Base-by-base conservation (phyloP, 1,284 basidiomycete species). In the Puccinia polysora region DNA sequence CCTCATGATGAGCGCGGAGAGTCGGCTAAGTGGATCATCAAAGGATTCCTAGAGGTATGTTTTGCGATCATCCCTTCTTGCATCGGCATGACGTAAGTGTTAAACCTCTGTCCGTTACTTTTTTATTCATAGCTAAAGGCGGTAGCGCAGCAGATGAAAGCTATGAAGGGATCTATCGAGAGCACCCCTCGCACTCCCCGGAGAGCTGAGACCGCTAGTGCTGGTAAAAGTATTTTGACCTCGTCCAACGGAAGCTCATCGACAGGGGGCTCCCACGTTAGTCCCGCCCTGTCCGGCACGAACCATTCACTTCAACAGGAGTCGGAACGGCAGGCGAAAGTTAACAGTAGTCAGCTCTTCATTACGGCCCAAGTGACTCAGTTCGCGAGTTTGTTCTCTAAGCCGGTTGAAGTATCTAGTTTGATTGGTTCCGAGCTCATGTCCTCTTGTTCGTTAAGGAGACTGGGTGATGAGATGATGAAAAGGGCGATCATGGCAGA, bases 1-100 rank as follows among this genome's bases (percentile, higher is more conserved):
- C 34, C 28, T 40, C 38, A 23, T n/a, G 52, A 56, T 30, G 64
- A 43, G 10, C 50, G 34, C 25, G 52, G 36, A 8, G 34, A 8
- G 25, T 32, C 18, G 10, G 43, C 36, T 23, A 55, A 30, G 52
- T 67, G 64, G 64, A 55, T 67, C 20, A 50, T 67, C 36, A 67
- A 67, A 20, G 64, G 64, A 15, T 67, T 43, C 30, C 36, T 67
- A 14, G 64, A 67, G 52, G 64, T 67, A 56, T 55, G 25, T 12
- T n/a, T 25, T 67, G 36, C n/a, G 5, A 20, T 47, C 60, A n/a
- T 10, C 4, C 18, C 2, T 40, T 40, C 15, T 36, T 2, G 8
- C 28, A 14, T 40, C n/a, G 2, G 23, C n/a, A 43, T 43, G 40
- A 43, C 18, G 8, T 18, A 8, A 38, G 4, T 34, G 10, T 23